Conservation (phyloP, 495 filamentous ascomycete species). For the Hypoxylon perforatum region DNA sequence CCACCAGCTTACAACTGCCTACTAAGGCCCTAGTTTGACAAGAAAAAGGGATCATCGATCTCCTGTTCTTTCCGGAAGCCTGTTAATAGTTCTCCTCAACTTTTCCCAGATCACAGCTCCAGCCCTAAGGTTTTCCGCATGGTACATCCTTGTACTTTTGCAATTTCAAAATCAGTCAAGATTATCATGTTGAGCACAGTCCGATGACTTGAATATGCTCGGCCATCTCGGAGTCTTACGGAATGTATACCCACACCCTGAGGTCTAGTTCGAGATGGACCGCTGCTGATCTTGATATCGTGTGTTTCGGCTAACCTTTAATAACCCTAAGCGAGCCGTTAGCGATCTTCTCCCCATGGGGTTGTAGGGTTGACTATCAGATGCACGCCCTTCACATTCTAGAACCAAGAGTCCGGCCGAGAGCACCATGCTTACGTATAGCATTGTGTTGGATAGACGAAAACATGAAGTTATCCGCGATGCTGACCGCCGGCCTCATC, state of each 20-base stretch:
- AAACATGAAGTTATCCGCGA: background rate
- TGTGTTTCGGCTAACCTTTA: background rate
- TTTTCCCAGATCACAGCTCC: no score
- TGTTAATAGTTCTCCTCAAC: no score
- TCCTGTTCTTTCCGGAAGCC: no score
- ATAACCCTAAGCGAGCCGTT: background rate
- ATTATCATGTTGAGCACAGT: background rate
- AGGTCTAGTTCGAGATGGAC: background rate
- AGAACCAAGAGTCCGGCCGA: background rate
- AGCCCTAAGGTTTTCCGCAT: no score
- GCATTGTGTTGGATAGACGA: background rate
- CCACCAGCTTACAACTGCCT: no score
- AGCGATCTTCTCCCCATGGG: conserved; percentile 1
- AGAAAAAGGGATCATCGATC: no score
- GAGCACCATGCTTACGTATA: background rate
- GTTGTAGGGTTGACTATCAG: background rate
- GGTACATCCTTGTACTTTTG: no score
- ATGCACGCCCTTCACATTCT: background rate
- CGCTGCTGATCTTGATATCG: background rate
- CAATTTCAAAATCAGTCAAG: no score
- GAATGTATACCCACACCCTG: background rate
- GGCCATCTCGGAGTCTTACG: background rate
- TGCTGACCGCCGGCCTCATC: background rate
- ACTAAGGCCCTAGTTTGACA: no score
- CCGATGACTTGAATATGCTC: background rate